Evolutionary conservation across 768 basidiomycete species (phyloP).

Genomic region (Pulveroboletus sp.): DNA sequence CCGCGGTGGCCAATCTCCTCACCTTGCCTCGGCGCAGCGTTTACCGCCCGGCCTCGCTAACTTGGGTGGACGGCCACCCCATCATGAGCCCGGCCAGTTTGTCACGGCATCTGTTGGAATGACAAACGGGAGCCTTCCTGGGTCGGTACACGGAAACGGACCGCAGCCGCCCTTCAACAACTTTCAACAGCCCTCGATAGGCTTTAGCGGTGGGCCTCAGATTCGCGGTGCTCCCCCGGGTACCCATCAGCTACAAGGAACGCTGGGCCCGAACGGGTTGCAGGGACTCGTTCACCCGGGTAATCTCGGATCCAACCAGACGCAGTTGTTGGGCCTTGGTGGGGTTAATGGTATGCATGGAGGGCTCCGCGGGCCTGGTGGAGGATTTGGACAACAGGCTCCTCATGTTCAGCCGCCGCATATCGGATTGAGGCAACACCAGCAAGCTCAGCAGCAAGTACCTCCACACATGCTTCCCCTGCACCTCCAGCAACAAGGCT

Average conservation of each 20-base stretch:
- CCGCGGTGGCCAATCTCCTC: conserved; percentile 68
- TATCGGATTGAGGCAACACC: conserved; percentile 31
- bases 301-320: conserved; percentile 49
- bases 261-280: conserved; percentile 45
- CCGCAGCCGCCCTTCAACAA: conserved; percentile 52
- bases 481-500: conserved; percentile 59
- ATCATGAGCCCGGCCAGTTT: conserved; percentile 63
- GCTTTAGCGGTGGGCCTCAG: conserved; percentile 39
- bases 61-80: conserved; percentile 75
- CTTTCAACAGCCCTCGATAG: conserved; percentile 41
- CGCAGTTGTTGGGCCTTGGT: conserved; percentile 41
- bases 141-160: conserved; percentile 42
- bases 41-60: conserved; percentile 79
- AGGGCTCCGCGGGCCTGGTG: conserved; percentile 44
- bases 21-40: conserved; percentile 49
- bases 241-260: conserved; percentile 45
- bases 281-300: conserved; percentile 48
- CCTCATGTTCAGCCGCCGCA: conserved; percentile 30
- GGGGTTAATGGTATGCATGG: conserved; percentile 43
- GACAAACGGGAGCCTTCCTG: conserved; percentile 43
- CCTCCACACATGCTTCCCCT: conserved; percentile 50
- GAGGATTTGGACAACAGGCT: conserved; percentile 35
- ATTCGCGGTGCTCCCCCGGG: conserved; percentile 49
- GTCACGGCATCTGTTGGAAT: conserved; percentile 39
- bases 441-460: conserved; percentile 44